Conservation (phyloP, 257 asterid species). For the Solanum sitiens region DNA sequence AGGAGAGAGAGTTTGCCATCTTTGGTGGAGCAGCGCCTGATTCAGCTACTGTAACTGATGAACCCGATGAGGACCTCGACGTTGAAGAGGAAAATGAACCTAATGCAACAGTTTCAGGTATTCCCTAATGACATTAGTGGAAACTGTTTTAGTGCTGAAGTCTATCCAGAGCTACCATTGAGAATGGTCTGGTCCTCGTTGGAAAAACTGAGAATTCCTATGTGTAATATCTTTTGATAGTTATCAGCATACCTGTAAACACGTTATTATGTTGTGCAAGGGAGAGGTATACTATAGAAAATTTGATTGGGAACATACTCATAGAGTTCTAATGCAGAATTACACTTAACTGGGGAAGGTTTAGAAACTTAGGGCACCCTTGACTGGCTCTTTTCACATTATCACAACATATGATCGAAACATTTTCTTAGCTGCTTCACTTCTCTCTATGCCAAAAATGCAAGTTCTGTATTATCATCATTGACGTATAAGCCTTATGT, state of each 20-base stretch:
- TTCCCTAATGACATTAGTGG: background rate
- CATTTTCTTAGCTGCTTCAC: background rate
- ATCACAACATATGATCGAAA: background rate
- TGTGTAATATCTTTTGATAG: background rate
- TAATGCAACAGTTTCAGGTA: slow-evolving; percentile 65
- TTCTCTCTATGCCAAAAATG: background rate
- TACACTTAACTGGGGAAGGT: background rate
- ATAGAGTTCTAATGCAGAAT: background rate
- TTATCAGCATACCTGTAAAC: background rate
- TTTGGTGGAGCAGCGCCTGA: slow-evolving; percentile 63
- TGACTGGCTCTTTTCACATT: background rate
- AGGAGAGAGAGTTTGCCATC: slow-evolving; percentile 57
- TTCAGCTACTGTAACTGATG: slow-evolving; percentile 24
- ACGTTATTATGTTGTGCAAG: background rate
- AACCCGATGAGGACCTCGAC: slow-evolving; percentile 22
- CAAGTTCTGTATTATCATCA: background rate
- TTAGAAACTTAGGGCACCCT: background rate
- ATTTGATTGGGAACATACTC: background rate
- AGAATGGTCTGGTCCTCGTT: background rate
- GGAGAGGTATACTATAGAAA: background rate
- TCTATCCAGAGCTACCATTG: background rate
- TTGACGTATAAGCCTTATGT: background rate
- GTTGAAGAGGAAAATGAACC: slow-evolving; percentile 50
- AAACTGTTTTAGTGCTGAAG: background rate
- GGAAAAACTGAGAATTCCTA: background rate